These are phyloP conservation scores for Beta lomatogona DNA, from an alignment of 179 eudicot genomes.

Conservation along the genomic window DNA sequence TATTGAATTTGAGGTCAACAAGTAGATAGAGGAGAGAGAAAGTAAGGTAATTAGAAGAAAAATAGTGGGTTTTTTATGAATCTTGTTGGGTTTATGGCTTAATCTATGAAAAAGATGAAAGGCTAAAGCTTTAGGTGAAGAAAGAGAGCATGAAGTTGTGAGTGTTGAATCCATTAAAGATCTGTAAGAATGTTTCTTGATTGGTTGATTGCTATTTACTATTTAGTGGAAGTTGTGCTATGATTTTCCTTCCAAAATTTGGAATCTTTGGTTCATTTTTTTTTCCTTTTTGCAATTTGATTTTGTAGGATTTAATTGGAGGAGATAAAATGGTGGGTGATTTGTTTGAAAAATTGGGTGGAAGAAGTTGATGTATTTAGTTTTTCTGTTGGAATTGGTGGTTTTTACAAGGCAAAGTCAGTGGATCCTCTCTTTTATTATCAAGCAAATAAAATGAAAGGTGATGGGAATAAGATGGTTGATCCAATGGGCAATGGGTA, in stretches of 20 bases:
- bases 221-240: not conserved
- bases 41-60: conserved; percentile 19
- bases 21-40: conserved; percentile 29
- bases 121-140: conserved; percentile 23
- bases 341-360: not conserved
- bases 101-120: conserved; percentile 28
- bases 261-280: not conserved
- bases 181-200: not conserved
- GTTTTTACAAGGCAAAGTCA: not conserved
- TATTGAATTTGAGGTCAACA: conserved; percentile 30
- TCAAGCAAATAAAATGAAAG: not conserved
- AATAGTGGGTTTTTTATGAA: conserved; percentile 10
- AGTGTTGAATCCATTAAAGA: conserved; percentile 26
- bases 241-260: not conserved
- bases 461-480: not conserved
- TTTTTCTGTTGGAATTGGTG: conserved; percentile 7
- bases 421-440: not conserved
- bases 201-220: conserved; percentile 21
- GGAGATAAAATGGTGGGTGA: conserved; percentile 7
- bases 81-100: conserved; percentile 18
- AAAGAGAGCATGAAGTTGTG: not conserved
- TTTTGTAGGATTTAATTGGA: not conserved
- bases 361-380: conserved; percentile 6
- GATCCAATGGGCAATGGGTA: conserved; percentile 5
- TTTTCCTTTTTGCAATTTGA: not conserved